phyloP scores from a whole-genome alignment of 306 rosid species.

The Luffa acutangula region DNA sequence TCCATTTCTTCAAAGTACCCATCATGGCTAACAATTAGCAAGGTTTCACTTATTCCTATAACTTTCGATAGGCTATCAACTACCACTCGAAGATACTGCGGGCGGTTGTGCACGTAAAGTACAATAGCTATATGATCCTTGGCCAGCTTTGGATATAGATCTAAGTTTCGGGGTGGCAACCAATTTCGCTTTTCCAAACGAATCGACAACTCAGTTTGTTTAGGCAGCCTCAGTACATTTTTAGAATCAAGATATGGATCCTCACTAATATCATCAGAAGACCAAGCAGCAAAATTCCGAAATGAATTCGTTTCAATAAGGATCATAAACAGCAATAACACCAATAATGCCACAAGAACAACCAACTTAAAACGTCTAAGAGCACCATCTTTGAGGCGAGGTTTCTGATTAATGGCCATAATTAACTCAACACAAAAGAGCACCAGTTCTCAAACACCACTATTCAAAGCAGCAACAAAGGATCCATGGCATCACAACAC shows the following conservation, averaged over 20 bases:
- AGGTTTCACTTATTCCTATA: constrained; percentile 73
- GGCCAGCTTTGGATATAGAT: constrained; percentile 63
- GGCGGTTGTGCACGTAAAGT: constrained; percentile 85
- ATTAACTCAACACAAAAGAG: not conserved
- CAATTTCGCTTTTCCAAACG: constrained; percentile 48
- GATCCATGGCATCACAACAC: constrained; percentile 18
- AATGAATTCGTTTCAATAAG: constrained; percentile 42
- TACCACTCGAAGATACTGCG: constrained; percentile 66
- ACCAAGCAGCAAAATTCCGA: not conserved
- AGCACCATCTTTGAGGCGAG: constrained; percentile 45
- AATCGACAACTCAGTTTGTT: constrained; percentile 52
- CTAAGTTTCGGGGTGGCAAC: constrained; percentile 67
- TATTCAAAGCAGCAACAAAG: constrained; percentile 12
- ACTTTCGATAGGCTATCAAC: constrained; percentile 73
- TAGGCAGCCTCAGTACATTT: constrained; percentile 34
- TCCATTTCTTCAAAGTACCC: constrained; percentile 82
- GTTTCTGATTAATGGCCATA: constrained; percentile 47
- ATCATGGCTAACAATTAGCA: constrained; percentile 85
- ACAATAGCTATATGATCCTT: constrained; percentile 58
- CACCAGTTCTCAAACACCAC: constrained; percentile 9
- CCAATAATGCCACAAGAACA: constrained; percentile 43
- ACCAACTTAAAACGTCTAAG: constrained; percentile 50
- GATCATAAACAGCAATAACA: constrained; percentile 48
- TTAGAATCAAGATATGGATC: constrained; percentile 15
- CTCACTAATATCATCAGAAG: constrained; percentile 25